Conservation (phyloP, 2,329 filamentous ascomycete species). For the Xylariales sp. region DNA sequence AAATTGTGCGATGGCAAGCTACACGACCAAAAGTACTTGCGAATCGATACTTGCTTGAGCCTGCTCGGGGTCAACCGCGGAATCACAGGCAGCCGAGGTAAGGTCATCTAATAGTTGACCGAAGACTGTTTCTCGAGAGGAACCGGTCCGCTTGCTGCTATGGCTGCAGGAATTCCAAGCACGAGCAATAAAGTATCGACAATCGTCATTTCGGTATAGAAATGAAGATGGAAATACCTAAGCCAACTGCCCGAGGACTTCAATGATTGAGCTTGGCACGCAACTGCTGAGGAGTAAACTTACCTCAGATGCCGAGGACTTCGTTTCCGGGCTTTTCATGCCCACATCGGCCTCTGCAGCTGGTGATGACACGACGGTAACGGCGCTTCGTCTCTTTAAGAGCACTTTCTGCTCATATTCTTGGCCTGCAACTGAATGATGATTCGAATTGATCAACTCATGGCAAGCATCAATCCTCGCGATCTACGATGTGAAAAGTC, state of each 20-base stretch:
- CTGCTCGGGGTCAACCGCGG: constrained; percentile 18
- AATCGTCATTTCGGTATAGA: constrained; percentile 39
- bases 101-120: constrained; percentile 59
- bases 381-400: too few relatives aligned
- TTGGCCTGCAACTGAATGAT: too few relatives aligned
- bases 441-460: too few relatives aligned
- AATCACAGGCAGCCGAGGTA: constrained; percentile 50
- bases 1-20: constrained; percentile 54
- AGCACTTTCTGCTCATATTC: too few relatives aligned
- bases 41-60: constrained; percentile 37
- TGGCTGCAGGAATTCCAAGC: constrained; percentile 38
- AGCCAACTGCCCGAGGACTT: constrained; percentile 22
- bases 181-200: constrained; percentile 38
- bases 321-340: too few relatives aligned
- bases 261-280: too few relatives aligned
- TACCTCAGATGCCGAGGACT: too few relatives aligned
- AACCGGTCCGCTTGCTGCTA: constrained; percentile 57
- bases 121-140: constrained; percentile 59
- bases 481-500: too few relatives aligned
- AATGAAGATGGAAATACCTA: constrained; percentile 39
- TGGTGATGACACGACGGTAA: too few relatives aligned
- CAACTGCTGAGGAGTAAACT: not conserved
- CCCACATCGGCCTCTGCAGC: too few relatives aligned
- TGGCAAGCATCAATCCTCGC: too few relatives aligned
- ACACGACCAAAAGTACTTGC: constrained; percentile 55